These are phyloP conservation scores for Chalciporus sphaerocephalus DNA, from an alignment of 768 basidiomycete species.

Conservation along the genomic window DNA sequence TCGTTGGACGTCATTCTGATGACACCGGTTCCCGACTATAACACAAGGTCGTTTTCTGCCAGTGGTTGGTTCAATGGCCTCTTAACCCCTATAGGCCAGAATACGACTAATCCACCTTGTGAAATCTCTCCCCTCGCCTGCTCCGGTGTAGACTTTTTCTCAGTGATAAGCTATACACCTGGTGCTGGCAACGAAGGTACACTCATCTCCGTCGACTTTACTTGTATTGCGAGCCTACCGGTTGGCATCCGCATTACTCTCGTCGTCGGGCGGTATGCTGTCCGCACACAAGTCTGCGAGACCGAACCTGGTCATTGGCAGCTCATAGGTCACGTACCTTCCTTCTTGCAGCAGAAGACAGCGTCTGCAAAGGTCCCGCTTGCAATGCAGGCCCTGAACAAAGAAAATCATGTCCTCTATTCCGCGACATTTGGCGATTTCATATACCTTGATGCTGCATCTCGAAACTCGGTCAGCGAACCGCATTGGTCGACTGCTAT, in stretches of 20 bases:
- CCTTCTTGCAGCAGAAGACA: conserved; percentile 39
- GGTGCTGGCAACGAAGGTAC: conserved; percentile 61
- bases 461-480: no score
- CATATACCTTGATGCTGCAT: conserved; percentile 50
- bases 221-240: conserved; percentile 25
- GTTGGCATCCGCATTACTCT: conserved; percentile 59
- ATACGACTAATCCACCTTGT: conserved; percentile 4
- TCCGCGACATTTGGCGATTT: conserved; percentile 70
- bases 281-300: conserved; percentile 62
- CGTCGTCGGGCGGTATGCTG: conserved; percentile 64
- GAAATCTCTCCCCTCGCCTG: conserved; percentile 32
- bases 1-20: no score
- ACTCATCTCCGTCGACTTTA: conserved; percentile 56
- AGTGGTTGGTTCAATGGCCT: neutral
- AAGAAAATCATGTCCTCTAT: conserved; percentile 53
- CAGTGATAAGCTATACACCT: conserved; percentile 63
- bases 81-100: conserved; percentile 12
- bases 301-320: conserved; percentile 57
- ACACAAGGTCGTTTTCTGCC: no score
- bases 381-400: conserved; percentile 59
- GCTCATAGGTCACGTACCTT: conserved; percentile 59
- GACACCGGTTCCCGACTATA: no score
- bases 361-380: conserved; percentile 46
- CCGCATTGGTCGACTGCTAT: no score
- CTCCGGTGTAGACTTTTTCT: conserved; percentile 52